These are phyloP conservation scores for Sporothrix inflata DNA, from an alignment of 2,329 filamentous ascomycete species.

Conservation along the genomic window DNA sequence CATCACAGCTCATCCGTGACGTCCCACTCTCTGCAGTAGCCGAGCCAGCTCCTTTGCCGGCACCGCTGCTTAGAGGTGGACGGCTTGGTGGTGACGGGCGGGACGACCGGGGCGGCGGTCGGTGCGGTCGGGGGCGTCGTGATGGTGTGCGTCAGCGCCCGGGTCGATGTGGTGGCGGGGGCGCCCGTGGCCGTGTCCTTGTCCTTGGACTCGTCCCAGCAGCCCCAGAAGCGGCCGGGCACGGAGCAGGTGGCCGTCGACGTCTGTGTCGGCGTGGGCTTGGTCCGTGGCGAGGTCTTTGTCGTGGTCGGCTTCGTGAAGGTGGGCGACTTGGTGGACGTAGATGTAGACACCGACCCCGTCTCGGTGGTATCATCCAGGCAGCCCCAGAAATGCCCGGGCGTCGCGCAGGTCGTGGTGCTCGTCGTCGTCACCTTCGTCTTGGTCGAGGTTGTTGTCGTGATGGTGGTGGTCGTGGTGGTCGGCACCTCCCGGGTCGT, in stretches of 20 bases:
- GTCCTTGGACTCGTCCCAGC: constrained; percentile 30
- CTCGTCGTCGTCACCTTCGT: constrained; percentile 48
- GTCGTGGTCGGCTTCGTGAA: not conserved
- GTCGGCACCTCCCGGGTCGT: constrained; percentile 48
- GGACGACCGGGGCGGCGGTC: constrained; percentile 27
- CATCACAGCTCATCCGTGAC: constrained; percentile 35
- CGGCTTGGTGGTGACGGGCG: constrained; percentile 32
- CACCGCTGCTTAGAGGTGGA: constrained; percentile 40
- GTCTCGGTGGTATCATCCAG: constrained; percentile 53
- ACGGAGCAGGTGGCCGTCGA: constrained; percentile 35
- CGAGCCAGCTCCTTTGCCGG: constrained; percentile 46
- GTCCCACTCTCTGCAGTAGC: constrained; percentile 47
- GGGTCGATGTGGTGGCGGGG: constrained; percentile 9
- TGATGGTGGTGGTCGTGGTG: constrained; percentile 42
- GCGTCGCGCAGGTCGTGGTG: constrained; percentile 62
- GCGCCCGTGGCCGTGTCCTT: constrained; percentile 20
- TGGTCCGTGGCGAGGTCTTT: not conserved
- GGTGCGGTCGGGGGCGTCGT: constrained; percentile 28
- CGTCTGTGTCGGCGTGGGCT: not conserved
- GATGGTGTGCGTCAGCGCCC: constrained; percentile 25
- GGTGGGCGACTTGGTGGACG: constrained; percentile 39
- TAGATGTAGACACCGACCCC: constrained; percentile 42
- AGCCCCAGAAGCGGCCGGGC: constrained; percentile 36
- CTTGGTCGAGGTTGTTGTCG: constrained; percentile 47
- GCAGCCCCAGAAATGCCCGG: constrained; percentile 67